phyloP scores from a whole-genome alignment of 169 alveolate species.

The Amoebophrya sp. region DNA sequence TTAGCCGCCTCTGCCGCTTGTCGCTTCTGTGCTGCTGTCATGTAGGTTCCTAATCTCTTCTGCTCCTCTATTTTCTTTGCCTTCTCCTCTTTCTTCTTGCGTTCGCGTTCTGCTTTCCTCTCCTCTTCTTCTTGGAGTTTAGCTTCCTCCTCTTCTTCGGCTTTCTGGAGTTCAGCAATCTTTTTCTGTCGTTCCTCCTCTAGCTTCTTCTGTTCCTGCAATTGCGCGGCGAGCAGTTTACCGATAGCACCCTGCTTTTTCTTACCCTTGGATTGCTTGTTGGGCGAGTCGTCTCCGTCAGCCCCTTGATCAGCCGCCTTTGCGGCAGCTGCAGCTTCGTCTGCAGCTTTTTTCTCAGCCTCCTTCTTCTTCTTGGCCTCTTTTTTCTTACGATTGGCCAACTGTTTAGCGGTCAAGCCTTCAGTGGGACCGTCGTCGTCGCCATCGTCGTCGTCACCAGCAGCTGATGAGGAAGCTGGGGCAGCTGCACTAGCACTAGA shows the following conservation, averaged over 20 bases:
- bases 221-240: not conserved
- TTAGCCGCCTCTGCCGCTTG: not conserved
- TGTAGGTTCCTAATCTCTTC: not conserved
- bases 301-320: not conserved
- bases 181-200: not conserved
- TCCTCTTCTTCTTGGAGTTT: not conserved
- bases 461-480: not conserved
- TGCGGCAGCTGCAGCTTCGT: too few relatives aligned
- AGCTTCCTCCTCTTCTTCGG: not conserved
- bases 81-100: not conserved
- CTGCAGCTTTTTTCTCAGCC: not conserved
- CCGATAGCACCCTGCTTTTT: not conserved
- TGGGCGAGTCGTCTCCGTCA: not conserved
- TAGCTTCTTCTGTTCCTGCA: not conserved
- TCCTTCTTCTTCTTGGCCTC: conserved; percentile 8
- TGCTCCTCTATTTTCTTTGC: not conserved
- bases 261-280: not conserved
- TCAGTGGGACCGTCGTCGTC: not conserved
- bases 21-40: not conserved
- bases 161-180: not conserved
- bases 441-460: not conserved
- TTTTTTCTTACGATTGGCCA: not conserved
- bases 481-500: not conserved
- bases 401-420: not conserved
- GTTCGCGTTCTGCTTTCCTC: not conserved